Conservation (phyloP, 371 early-diverging fungal species). For the Mortierella sp. region DNA sequence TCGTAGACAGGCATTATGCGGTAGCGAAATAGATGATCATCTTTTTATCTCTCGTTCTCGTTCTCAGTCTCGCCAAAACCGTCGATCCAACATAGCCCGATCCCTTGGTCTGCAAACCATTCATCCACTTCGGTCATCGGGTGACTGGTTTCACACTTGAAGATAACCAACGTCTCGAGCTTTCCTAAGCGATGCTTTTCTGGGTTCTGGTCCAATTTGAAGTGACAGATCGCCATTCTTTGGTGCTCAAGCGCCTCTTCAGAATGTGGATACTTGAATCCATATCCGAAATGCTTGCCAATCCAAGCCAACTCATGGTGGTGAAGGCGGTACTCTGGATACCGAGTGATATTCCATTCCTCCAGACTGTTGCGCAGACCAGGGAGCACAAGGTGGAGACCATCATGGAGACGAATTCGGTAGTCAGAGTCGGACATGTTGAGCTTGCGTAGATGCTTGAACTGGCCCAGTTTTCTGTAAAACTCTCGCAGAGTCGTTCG, state of each 20-base stretch:
- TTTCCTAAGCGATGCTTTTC: slow-evolving; percentile 7
- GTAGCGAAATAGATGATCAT: background rate
- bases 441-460: slow-evolving; percentile 2
- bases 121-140: slow-evolving; percentile 3
- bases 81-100: slow-evolving; percentile 1
- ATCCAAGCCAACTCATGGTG: slow-evolving; percentile 15
- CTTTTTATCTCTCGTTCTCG: background rate
- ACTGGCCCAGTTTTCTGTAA: slow-evolving; percentile 17
- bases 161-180: slow-evolving; percentile 1
- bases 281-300: slow-evolving; percentile 30
- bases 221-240: no score
- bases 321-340: background rate
- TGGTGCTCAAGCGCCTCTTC: no score
- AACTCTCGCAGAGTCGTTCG: slow-evolving; percentile 6
- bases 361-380: slow-evolving; percentile 10
- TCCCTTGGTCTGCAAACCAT: slow-evolving; percentile 19
- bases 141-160: slow-evolving; percentile 4
- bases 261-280: background rate
- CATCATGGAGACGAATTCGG: slow-evolving; percentile 22
- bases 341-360: slow-evolving; percentile 9
- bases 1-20: no score
- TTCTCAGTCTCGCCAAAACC: background rate
- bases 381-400: slow-evolving; percentile 18
- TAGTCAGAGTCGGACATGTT: slow-evolving; percentile 19
- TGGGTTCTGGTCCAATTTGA: no score